Evolutionary conservation across 495 filamentous ascomycete species (phyloP).

Genomic region (Tuber umbilicatum): DNA sequence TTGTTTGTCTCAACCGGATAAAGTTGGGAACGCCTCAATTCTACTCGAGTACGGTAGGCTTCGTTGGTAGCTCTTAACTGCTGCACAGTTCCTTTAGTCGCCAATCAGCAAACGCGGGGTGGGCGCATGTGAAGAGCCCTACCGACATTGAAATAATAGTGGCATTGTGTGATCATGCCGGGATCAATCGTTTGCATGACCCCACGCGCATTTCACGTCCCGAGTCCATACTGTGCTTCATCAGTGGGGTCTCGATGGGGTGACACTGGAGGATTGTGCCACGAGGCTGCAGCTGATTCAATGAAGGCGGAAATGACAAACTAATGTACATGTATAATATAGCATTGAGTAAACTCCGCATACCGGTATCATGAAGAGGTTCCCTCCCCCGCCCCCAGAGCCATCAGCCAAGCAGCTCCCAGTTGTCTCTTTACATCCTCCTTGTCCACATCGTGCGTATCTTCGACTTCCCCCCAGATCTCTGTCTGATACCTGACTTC

Average conservation of each 20-base stretch:
- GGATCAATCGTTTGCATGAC: neutral
- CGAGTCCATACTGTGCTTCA: neutral
- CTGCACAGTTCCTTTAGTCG: neutral
- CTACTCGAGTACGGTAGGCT: too few species aligned
- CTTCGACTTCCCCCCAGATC: constrained; percentile 94
- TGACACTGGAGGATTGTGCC: neutral
- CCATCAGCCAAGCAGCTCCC: constrained; percentile 46
- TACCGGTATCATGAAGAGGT: neutral
- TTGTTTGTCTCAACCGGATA: neutral
- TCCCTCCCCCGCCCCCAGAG: neutral
- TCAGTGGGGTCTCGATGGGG: neutral
- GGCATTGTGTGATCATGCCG: neutral
- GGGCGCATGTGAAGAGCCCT: neutral
- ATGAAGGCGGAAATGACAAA: neutral
- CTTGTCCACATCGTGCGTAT: constrained; percentile 94
- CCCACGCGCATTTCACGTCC: neutral
- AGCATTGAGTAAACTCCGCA: neutral
- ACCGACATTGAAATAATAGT: neutral
- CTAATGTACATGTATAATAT: neutral
- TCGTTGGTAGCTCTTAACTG: too few species aligned
- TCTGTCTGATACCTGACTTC: constrained; percentile 88
- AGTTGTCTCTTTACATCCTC: constrained; percentile 85
- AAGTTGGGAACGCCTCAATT: neutral
- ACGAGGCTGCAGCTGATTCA: neutral
- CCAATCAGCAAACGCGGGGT: neutral